A percentile compares a stretch with the other conserved stretches of the same genome.
Conservation (phyloP, 2,329 filamentous ascomycete genomes). For the Diaporthe humulicola region DNA sequence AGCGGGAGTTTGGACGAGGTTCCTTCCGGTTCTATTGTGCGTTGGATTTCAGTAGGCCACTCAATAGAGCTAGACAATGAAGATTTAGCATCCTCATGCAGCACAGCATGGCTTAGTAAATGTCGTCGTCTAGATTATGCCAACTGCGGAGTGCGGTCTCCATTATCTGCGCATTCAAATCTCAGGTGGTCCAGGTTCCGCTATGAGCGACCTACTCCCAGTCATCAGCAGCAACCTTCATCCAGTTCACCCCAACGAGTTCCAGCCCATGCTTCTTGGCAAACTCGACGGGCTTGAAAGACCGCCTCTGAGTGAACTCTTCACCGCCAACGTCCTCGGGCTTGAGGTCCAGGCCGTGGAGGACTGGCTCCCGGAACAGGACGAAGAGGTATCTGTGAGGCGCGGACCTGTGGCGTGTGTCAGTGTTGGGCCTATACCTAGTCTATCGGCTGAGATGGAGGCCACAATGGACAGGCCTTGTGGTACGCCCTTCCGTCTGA, state of each 20-base stretch:
- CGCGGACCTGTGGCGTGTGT: conserved; percentile 52
- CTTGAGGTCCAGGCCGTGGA: conserved; percentile 46
- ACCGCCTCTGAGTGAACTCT: conserved; percentile 59
- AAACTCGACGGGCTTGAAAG: conserved; percentile 56
- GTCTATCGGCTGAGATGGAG: not conserved
- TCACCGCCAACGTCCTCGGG: conserved; percentile 61
- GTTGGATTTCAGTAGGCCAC: not conserved
- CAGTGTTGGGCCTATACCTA: too few relatives aligned
- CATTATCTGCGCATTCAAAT: not conserved
- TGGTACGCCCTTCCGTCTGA: not conserved
- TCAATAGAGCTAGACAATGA: not conserved
- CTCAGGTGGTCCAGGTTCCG: not conserved
- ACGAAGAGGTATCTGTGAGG: conserved; percentile 63
- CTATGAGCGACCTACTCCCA: conserved; percentile 48
- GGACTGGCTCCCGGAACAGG: conserved; percentile 56
- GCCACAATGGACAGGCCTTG: not conserved
- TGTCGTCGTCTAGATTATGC: not conserved
- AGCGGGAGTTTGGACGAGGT: too few relatives aligned
- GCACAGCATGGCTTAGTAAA: not conserved
- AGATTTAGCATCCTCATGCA: not conserved
- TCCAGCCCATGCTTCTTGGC: conserved; percentile 53
- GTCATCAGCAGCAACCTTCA: conserved; percentile 59
- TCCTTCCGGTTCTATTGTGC: too few relatives aligned
- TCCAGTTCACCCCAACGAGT: conserved; percentile 60
- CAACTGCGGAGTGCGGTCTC: not conserved